Evolutionary conservation across 257 asterid genomes (phyloP), one percentile per base, ranked within the genome.

Genomic region (Phtheirospermum japonicum): DNA sequence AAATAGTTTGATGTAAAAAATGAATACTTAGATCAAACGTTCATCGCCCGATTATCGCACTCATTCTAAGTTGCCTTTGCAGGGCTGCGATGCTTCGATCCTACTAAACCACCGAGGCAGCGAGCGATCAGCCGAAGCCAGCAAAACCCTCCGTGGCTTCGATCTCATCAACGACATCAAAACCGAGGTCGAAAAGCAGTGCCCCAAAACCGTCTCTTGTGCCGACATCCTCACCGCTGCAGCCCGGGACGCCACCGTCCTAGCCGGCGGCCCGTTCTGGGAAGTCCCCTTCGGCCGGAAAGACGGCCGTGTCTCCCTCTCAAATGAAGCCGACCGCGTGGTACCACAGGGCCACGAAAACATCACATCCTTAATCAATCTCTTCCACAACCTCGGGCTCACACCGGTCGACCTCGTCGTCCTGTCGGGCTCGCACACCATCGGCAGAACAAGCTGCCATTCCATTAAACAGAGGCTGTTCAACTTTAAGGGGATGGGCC

Each of bases 21-120:
- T n/a, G n/a, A n/a, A n/a, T n/a, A n/a, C n/a, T n/a, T n/a, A n/a
- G n/a, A n/a, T n/a, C n/a, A n/a, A n/a, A n/a, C n/a, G n/a, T n/a
- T n/a, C n/a, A n/a, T n/a, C n/a, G n/a, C n/a, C n/a, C n/a, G n/a
- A n/a, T n/a, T n/a, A n/a, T n/a, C n/a, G n/a, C n/a, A n/a, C n/a
- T n/a, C 40, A 34, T 34, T 1, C 40, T 9, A 34, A 34, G 40
- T 34, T 34, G 16, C 9, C 3, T 59, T 63, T 60, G n/a, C 68
- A 90, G 95, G 97, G 97, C 0, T 90, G 97, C 61, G 97, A 90
- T 39, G 97, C 69, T 10, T 90, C 97, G 7, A 19, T 87, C 48
- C 74, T 90, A 43, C 71, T 90, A 32, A 71, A 90, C 26, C 56
- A 80, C 45, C 71, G 40, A 6, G 94, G 88, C 72, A 83, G 94